Evolutionary conservation across 1,284 basidiomycete genomes (phyloP), one percentile per base, ranked within the genome.

Genomic region (Ceratobasidium sp.): DNA sequence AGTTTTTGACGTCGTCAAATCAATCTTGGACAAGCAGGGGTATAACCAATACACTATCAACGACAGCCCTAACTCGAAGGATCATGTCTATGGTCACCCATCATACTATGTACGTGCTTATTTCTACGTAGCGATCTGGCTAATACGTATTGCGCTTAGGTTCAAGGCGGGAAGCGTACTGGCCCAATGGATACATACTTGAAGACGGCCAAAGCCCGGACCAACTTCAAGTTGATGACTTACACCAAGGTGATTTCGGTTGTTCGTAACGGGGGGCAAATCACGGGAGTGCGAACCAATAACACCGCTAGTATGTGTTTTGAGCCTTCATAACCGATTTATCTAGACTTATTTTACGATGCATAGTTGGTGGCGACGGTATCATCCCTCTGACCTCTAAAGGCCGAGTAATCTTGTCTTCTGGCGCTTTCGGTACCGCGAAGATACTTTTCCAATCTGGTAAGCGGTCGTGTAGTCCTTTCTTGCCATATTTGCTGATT

Each of bases 371-470:
- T 6, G 87, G 87, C 6, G 84, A 88, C 77, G 90, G 90, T 54
- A 82, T 91, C 81, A 85, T 91, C 44, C 88, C 90, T 10, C 83
- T 91, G 65, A 91, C 86, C 50, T 82, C 87, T 6, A 89, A 89
- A 20, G 91, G 91, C 15, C 88, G 91, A 56, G 90, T 92, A 69
- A 86, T 92, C 75, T 87, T 92, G 20, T 88, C 89, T 6, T 89
- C 87, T 38, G 91, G 90, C 12, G 85, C 89, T 5, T 90, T 88
- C 78, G 90, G 90, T 13, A 88, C 89, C 28, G 84, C 90, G 48
- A 87, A 90, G 57, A 86, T 91, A 76, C 85, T 92, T n/a, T 91
- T 90, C 87, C 86, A 87, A 76, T 89, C 88, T 80, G 91, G 91
- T 67, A 42, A 28, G 15, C 3, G 42, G 3, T 17, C 13, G 13